Conservation (phyloP, 106 monocot species). For the Dioscorea alata region DNA sequence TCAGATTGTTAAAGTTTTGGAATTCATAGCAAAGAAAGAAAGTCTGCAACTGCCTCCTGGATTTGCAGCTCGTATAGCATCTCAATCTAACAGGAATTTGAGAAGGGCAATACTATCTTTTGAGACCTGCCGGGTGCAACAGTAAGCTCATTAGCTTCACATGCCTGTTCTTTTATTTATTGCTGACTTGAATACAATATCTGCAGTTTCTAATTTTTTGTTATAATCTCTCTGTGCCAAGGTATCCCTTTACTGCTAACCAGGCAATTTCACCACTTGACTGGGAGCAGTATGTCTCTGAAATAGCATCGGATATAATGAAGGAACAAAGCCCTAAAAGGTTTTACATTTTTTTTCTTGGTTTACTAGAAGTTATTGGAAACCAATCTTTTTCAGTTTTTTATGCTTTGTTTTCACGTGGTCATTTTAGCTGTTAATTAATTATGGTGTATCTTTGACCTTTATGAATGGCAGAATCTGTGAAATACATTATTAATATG, state of each 20-base stretch:
- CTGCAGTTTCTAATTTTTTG: not conserved
- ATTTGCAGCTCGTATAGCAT: conserved; percentile 67
- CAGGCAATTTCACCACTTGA: conserved; percentile 78
- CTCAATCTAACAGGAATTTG: conserved; percentile 79
- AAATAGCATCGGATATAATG: conserved; percentile 91
- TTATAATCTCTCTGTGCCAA: conserved; percentile 14
- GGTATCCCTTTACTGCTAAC: conserved; percentile 82
- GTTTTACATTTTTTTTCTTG: conserved; percentile 13
- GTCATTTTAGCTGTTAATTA: no score
- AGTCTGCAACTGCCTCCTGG: conserved; percentile 66
- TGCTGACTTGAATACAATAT: no score
- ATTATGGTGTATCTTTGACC: no score
- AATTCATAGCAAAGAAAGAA: conserved; percentile 95
- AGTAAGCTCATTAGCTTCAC: conserved; percentile 42
- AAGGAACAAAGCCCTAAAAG: conserved; percentile 98
- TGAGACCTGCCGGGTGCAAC: conserved; percentile 85
- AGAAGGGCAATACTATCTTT: conserved; percentile 89
- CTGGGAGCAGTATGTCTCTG: conserved; percentile 97
- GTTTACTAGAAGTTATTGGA: no score
- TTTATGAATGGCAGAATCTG: no score
- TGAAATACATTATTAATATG: no score
- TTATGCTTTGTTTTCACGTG: no score
- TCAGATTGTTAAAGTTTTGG: conserved; percentile 83
- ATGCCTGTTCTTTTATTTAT: no score
- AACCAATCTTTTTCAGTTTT: no score